These are phyloP conservation scores for Neonectria sp. DNA, from an alignment of 2,329 filamentous ascomycete genomes.

Conservation along the genomic window DNA sequence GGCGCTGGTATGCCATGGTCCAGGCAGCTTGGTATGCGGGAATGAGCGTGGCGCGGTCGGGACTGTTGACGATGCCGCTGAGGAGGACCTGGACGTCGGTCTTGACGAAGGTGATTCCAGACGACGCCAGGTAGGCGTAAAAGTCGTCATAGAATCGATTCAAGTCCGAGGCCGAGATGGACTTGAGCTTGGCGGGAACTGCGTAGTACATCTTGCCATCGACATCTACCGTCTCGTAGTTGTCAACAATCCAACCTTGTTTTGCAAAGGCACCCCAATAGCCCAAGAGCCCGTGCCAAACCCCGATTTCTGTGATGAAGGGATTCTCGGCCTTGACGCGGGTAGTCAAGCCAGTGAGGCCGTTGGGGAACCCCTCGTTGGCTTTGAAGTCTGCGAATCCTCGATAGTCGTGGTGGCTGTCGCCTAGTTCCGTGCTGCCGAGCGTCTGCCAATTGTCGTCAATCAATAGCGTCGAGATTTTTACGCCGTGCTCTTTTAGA, in stretches of 20 bases:
- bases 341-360: constrained; percentile 77
- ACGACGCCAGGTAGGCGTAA: constrained; percentile 79
- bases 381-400: constrained; percentile 88
- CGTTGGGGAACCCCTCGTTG: constrained; percentile 82
- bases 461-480: constrained; percentile 86
- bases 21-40: constrained; percentile 84
- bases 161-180: constrained; percentile 79
- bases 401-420: constrained; percentile 57
- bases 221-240: constrained; percentile 76
- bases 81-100: constrained; percentile 90
- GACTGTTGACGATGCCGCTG: constrained; percentile 77
- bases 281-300: constrained; percentile 88
- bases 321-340: constrained; percentile 78
- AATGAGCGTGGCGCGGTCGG: constrained; percentile 77
- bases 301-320: constrained; percentile 82
- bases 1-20: constrained; percentile 79
- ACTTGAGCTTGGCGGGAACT: constrained; percentile 53
- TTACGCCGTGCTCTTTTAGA: constrained; percentile 78
- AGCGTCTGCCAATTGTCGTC: constrained; percentile 95
- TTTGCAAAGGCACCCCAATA: constrained; percentile 90
- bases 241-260: constrained; percentile 76
- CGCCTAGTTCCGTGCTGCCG: constrained; percentile 57
- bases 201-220: constrained; percentile 58
- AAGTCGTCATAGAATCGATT: constrained; percentile 86
- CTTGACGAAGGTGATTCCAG: constrained; percentile 86